Evolutionary conservation across 2,329 filamentous ascomycete genomes (phyloP), one percentile per base, ranked within the genome.

Genomic region (Neurospora sp.): DNA sequence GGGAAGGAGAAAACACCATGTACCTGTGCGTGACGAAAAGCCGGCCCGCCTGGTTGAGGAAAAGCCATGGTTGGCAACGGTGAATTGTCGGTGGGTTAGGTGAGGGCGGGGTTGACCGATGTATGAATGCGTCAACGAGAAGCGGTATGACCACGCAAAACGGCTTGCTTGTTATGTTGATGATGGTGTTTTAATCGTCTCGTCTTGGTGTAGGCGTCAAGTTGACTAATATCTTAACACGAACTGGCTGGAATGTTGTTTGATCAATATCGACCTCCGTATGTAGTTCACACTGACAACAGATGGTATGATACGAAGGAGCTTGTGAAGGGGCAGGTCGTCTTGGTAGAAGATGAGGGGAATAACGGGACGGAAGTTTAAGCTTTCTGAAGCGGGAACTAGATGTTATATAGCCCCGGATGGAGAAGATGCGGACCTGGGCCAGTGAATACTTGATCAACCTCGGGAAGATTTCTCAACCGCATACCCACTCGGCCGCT

Each of bases 21-120:
- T 71, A 80, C 79, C 77, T 80, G 78, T 75, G 78, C 74, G 72
- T 78, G 77, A 66, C 78, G 74, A 69, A 78, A 77, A 38, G 74
- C 73, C 36, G 72, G 72, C 42, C 74, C 74, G 69, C 73, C 73
- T 5, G 72, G 70, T 68, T 69, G 75, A 38, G 75, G 72, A 58
- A 76, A 78, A 40, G 78, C 78, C 78, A 80, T 80, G 17, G 68
- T 70, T 62, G 67, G 36, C 52, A 40, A 38, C 66, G 19, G 33
- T 40, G 36, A 15, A 15, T 67, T 19, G n/a, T 38, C 36, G 36
- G 33, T 67, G 3, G 33, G 4, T 38, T 17, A 38, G 66, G 28
- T 67, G 66, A 40, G 36, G 38, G 38, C 33, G 68, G n/a, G 10
- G 3, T 13, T 11, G n/a, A 68, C 8, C 10, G 40, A 66, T 38